Conservation (phyloP, 192 early-diverging fungal genomes). For the Coemansia sp. region DNA sequence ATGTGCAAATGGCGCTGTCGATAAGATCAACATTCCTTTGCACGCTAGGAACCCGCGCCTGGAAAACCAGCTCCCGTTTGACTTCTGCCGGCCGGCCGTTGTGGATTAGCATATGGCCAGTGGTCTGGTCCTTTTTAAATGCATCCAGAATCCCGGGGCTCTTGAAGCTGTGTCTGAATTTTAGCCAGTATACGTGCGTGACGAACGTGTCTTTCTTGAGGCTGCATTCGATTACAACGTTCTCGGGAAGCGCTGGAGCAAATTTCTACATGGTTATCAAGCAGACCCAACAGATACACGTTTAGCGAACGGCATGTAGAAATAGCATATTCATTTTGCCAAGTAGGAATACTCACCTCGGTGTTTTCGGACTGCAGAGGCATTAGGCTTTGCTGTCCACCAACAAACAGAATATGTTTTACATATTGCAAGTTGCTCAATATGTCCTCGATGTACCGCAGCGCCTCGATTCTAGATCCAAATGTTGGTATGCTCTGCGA, state of each 20-base stretch:
- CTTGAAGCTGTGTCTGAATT: conserved; percentile 31
- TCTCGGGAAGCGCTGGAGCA: conserved; percentile 47
- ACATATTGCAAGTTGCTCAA: conserved; percentile 22
- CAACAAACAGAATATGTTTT: conserved; percentile 14
- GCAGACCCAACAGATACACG: neutral
- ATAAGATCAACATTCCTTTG: conserved; percentile 13
- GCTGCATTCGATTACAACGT: conserved; percentile 41
- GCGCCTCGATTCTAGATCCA: conserved; percentile 19
- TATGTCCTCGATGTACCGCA: conserved; percentile 14
- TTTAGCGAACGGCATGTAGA: neutral
- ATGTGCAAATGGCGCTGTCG: conserved; percentile 25
- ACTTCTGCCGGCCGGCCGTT: conserved; percentile 45
- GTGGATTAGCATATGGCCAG: conserved; percentile 43
- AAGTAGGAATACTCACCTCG: conserved; percentile 16
- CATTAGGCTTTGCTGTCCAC: conserved; percentile 27
- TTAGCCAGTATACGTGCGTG: conserved; percentile 37
- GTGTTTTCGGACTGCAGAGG: conserved; percentile 27
- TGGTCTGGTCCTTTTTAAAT: conserved; percentile 36
- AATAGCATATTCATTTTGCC: neutral
- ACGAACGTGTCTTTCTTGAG: conserved; percentile 20
- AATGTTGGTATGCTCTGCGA: conserved; percentile 3
- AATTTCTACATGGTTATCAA: conserved; percentile 29
- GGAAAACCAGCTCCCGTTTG: conserved; percentile 31
- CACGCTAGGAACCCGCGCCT: conserved; percentile 17
- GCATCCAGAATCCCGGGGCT: conserved; percentile 42